phyloP scores from a whole-genome alignment of 1,139 yeast genomes.

The Wickerhamomyces sp. region DNA sequence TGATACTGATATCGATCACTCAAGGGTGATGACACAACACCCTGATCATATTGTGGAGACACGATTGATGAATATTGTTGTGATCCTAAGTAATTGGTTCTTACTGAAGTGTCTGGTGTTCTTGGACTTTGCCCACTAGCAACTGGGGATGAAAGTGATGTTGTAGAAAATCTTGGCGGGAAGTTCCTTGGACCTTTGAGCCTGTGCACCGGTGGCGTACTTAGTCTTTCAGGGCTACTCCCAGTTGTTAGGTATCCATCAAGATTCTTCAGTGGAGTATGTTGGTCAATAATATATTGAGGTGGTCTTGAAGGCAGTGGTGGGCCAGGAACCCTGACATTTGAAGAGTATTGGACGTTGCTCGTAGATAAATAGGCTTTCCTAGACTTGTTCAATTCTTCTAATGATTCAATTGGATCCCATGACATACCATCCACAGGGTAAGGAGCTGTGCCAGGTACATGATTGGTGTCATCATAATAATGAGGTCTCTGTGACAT shows the following conservation, averaged over 20 bases:
- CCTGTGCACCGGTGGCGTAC: conserved; percentile 6
- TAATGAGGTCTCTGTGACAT: conserved; percentile 1
- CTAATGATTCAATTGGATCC: conserved; percentile 19
- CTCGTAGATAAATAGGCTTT: conserved; percentile 1
- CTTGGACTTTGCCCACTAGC: neutral
- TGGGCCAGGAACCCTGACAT: conserved; percentile 8
- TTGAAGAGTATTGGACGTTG: neutral
- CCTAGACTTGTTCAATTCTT: conserved; percentile 10
- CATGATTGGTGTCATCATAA: neutral
- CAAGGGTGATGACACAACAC: conserved; percentile 5
- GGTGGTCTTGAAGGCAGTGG: conserved; percentile 21
- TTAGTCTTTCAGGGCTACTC: neutral
- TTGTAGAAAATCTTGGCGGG: conserved; percentile 14
- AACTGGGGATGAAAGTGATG: conserved; percentile 6
- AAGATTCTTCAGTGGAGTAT: conserved; percentile 1
- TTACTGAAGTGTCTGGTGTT: neutral
- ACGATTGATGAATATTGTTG: conserved; percentile 1
- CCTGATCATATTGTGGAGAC: conserved; percentile 4
- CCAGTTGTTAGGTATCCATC: too few species aligned
- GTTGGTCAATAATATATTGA: conserved; percentile 17
- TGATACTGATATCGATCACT: neutral
- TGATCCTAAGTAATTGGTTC: neutral
- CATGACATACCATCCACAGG: conserved; percentile 4
- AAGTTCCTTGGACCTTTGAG: conserved; percentile 19
- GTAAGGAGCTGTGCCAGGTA: conserved; percentile 1